These are phyloP conservation scores for Boletus rex-veris DNA, from an alignment of 768 basidiomycete species.

Conservation along the genomic window DNA sequence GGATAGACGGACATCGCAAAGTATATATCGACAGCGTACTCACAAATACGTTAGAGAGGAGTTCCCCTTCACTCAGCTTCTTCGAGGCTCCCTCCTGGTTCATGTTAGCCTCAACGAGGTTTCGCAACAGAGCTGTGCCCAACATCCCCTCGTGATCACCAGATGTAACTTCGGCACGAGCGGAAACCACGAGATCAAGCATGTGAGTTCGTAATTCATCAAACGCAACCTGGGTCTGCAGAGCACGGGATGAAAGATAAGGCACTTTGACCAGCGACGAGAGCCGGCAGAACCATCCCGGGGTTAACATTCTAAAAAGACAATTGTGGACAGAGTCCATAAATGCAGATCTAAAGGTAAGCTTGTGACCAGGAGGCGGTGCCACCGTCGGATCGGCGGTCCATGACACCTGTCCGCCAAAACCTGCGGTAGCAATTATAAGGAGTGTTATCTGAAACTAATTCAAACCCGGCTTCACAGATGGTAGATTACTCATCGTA, in stretches of 20 bases:
- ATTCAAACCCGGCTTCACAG: background rate
- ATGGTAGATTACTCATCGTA: background rate
- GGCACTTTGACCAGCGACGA: slow-evolving; percentile 32
- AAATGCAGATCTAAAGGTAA: slow-evolving; percentile 39
- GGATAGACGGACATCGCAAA: background rate
- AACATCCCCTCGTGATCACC: slow-evolving; percentile 18
- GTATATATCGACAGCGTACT: slow-evolving; percentile 8
- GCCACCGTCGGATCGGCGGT: slow-evolving; percentile 26
- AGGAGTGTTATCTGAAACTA: slow-evolving; percentile 34
- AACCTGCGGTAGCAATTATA: slow-evolving; percentile 41
- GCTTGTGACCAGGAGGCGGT: slow-evolving; percentile 29
- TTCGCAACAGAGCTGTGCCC: slow-evolving; percentile 40
- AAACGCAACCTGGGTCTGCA: slow-evolving; percentile 32
- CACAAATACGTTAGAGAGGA: slow-evolving; percentile 49
- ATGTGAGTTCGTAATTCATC: slow-evolving; percentile 39
- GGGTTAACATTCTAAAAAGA: slow-evolving; percentile 30
- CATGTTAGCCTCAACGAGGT: slow-evolving; percentile 49
- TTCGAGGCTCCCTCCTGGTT: slow-evolving; percentile 28
- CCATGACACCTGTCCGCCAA: slow-evolving; percentile 38
- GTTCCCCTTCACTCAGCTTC: slow-evolving; percentile 42
- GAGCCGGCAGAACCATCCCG: slow-evolving; percentile 32
- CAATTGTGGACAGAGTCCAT: slow-evolving; percentile 17
- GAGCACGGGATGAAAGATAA: slow-evolving; percentile 31
- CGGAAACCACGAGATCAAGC: slow-evolving; percentile 38
- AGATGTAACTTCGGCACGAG: slow-evolving; percentile 34